Conservation (phyloP, 2,329 filamentous ascomycete genomes). For the Cytospora leucostoma region DNA sequence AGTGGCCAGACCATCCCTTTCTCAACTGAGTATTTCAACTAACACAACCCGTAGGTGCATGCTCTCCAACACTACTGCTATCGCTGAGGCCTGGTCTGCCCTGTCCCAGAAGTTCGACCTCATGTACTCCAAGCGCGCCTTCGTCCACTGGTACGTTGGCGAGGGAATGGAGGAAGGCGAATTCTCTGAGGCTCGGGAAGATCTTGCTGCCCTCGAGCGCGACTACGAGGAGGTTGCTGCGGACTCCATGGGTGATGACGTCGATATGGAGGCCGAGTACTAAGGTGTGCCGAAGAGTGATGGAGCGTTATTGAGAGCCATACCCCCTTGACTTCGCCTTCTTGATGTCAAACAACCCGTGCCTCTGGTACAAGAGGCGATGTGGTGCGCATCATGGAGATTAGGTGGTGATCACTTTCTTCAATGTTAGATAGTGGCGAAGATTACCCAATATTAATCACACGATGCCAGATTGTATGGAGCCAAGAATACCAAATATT, state of each 20-base stretch:
- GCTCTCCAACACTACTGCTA: slow-evolving; percentile 98
- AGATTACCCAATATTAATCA: slow-evolving; percentile 29
- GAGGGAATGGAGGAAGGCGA: slow-evolving; percentile 99
- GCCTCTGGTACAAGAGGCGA: neutral
- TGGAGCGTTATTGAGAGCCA: slow-evolving; percentile 21
- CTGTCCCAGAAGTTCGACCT: slow-evolving; percentile 98
- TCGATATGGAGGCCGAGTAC: slow-evolving; percentile 87
- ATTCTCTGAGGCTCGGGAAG: slow-evolving; percentile 98
- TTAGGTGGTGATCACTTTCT: slow-evolving; percentile 24
- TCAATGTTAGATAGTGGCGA: slow-evolving; percentile 26
- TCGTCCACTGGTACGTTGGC: slow-evolving; percentile 99
- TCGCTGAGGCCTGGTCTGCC: slow-evolving; percentile 96
- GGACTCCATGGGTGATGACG: slow-evolving; percentile 87
- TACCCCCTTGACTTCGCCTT: slow-evolving; percentile 26
- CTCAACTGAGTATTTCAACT: neutral
- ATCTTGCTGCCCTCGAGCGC: slow-evolving; percentile 94
- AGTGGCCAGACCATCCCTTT: slow-evolving; percentile 44
- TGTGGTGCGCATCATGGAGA: slow-evolving; percentile 21
- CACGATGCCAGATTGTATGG: slow-evolving; percentile 27
- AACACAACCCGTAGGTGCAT: slow-evolving; percentile 67
- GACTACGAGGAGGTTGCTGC: slow-evolving; percentile 99
- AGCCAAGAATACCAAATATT: slow-evolving; percentile 21
- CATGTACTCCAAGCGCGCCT: slow-evolving; percentile 99
- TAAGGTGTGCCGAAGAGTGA: slow-evolving; percentile 48
- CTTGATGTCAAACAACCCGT: slow-evolving; percentile 15